These are phyloP conservation scores for Stachybotrys chlorohalonatus DNA, from an alignment of 2,329 filamentous ascomycete genomes.

Conservation along the genomic window DNA sequence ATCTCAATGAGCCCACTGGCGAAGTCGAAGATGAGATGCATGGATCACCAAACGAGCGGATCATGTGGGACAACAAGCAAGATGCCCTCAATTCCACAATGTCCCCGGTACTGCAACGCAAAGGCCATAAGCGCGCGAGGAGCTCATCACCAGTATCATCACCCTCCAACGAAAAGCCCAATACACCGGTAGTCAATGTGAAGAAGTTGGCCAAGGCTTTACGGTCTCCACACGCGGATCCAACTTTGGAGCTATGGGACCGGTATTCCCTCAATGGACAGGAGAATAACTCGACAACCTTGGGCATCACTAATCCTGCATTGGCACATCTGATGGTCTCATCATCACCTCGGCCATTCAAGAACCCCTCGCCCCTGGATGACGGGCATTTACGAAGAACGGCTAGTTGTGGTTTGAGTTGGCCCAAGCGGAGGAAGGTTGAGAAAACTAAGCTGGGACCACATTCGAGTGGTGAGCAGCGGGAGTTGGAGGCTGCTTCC, in stretches of 20 bases:
- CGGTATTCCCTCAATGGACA: conserved; percentile 49
- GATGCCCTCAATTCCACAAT: conserved; percentile 28
- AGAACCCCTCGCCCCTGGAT: conserved; percentile 29
- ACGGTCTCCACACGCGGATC: conserved; percentile 61
- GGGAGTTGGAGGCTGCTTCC: conserved; percentile 38
- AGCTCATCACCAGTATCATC: conserved; percentile 69
- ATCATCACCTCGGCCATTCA: conserved; percentile 57
- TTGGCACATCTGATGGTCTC: conserved; percentile 60
- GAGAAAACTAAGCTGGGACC: conserved; percentile 35
- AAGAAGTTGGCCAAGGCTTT: conserved; percentile 49
- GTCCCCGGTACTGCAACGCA: conserved; percentile 40
- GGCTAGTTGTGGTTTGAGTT: conserved; percentile 60
- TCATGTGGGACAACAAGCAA: conserved; percentile 50
- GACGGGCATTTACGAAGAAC: conserved; percentile 46
- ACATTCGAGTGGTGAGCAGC: conserved; percentile 20
- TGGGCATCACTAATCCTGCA: conserved; percentile 42
- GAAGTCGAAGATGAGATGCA: conserved; percentile 33
- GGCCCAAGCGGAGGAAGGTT: conserved; percentile 60
- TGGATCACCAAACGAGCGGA: conserved; percentile 49
- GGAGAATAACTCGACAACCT: conserved; percentile 32
- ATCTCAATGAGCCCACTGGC: conserved; percentile 40
- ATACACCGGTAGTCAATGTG: conserved; percentile 43
- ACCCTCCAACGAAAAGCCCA: conserved; percentile 40
- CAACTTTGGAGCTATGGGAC: conserved; percentile 69
- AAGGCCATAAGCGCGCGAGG: conserved; percentile 56